Base-by-base conservation (phyloP, 805 yeast genomes). In the Yarrowia yakushimensis region DNA sequence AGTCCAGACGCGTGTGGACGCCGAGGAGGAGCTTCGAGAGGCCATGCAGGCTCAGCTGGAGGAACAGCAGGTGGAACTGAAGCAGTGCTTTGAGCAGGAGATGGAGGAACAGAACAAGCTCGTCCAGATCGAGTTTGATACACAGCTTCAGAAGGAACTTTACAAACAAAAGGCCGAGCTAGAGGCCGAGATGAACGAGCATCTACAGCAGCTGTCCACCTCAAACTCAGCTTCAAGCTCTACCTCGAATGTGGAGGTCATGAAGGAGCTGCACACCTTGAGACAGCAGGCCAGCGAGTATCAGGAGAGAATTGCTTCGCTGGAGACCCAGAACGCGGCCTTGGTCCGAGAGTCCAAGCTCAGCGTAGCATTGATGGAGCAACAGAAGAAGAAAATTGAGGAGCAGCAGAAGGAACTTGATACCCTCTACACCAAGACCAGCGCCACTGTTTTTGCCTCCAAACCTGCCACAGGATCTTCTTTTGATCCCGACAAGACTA, bases 81-180 rank as follows among this genome's bases (percentile, higher is more conserved):
- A 22, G 10, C 43, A 52, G 17, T 23, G 11, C 13, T 52, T 52
- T 9, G 59, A 52, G 17, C 42, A 33, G 43, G 59, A 52, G 43
- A 23, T 52, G 42, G 59, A 52, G 31, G 59, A 52, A 11, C 59
- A 52, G 23, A 36, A 36, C 33, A 33, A 36, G 17, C 59, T 52
- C 6, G 23, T 52, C 11, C 59, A 52, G 43, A 33, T 52, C 23
- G 59, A 52, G 33, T 52, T 52, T 23, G 43, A 52, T 9, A 25
- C 59, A 4, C 43, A 52, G 33, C 33, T 52, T n/a, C 42, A 36
- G 25, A 52, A 52, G 13, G 59, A 52, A 11, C 33, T 52, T 17
- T 20, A 22, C 43, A 34, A 36, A 10, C 59, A 52, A 11, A 33
- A 36, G 42, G 23, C 17, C 1, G 59, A 23, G 42, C 33, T 34